Percentiles rank a stretch among this genome's conserved stretches.
These are phyloP conservation scores for Cladorrhinum sp. DNA, from an alignment of 2,329 filamentous ascomycete genomes.

Conservation along the genomic window DNA sequence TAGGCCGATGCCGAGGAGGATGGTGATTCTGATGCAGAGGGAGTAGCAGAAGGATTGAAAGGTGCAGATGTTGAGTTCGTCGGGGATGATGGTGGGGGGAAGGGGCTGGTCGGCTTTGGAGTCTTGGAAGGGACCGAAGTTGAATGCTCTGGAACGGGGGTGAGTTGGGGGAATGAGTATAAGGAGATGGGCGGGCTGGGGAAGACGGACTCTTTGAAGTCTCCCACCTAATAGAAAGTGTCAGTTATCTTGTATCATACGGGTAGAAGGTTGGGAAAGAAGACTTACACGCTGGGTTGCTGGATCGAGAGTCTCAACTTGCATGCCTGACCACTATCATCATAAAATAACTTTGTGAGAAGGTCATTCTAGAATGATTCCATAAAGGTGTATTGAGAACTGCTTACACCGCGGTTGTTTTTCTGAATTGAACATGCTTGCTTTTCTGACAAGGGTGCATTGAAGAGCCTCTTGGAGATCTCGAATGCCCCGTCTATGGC, in stretches of 20 bases:
- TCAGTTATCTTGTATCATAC: background rate
- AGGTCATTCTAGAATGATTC: too few relatives aligned
- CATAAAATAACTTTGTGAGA: background rate
- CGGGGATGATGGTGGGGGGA: constrained; percentile 57
- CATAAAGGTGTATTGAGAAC: background rate
- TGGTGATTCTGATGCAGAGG: constrained; percentile 70
- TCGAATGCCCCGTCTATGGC: constrained; percentile 71
- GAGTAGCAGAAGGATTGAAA: constrained; percentile 71
- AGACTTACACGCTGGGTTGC: constrained; percentile 67
- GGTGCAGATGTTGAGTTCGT: constrained; percentile 58
- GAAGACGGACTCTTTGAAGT: constrained; percentile 75
- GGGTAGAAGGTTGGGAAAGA: background rate
- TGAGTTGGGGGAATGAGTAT: background rate
- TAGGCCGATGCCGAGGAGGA: constrained; percentile 75
- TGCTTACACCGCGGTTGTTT: constrained; percentile 66
- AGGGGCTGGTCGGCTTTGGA: constrained; percentile 71
- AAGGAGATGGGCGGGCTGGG: background rate
- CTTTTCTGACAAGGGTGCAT: constrained; percentile 68
- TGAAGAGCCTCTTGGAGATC: constrained; percentile 71
- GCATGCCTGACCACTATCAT: constrained; percentile 72
- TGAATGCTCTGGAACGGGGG: constrained; percentile 67
- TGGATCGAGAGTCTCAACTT: constrained; percentile 83
- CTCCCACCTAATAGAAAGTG: constrained; percentile 57
- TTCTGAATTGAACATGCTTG: constrained; percentile 69
- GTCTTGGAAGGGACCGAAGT: constrained; percentile 74